These are phyloP conservation scores for Ustulina deusta DNA, from an alignment of 2,329 filamentous ascomycete genomes.

Conservation along the genomic window DNA sequence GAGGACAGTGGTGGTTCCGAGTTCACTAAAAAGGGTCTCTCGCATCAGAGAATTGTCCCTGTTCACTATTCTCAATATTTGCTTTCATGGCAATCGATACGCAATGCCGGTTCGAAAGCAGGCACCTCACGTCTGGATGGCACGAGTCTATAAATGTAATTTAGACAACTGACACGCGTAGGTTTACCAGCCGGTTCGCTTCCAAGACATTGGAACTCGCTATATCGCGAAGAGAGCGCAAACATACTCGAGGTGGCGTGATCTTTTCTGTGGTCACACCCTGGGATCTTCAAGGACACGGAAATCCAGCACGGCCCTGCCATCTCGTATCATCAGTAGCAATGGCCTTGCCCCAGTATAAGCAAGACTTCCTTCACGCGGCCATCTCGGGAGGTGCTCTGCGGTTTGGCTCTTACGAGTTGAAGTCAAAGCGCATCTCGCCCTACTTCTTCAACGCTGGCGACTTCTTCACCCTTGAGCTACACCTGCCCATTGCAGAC, in stretches of 20 bases:
- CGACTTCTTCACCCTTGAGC: slow-evolving; percentile 83
- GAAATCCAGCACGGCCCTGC: neutral
- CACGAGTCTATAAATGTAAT: slow-evolving; percentile 7
- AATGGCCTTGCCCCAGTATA: slow-evolving; percentile 71
- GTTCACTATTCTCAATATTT: neutral
- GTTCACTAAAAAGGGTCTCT: neutral
- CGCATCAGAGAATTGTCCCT: neutral
- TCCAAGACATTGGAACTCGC: neutral
- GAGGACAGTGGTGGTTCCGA: neutral
- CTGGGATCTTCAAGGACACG: neutral
- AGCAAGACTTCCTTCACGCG: slow-evolving; percentile 77
- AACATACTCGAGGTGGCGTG: neutral
- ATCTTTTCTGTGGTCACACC: neutral
- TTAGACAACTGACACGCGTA: neutral
- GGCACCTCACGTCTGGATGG: neutral
- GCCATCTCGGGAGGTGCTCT: slow-evolving; percentile 77
- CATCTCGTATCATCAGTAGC: slow-evolving; percentile 11
- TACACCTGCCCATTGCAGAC: slow-evolving; percentile 80
- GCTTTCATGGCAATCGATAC: neutral
- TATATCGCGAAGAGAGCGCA: neutral
- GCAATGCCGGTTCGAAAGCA: neutral
- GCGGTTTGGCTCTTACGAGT: slow-evolving; percentile 84
- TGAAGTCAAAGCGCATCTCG: slow-evolving; percentile 91
- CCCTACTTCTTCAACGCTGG: slow-evolving; percentile 99
- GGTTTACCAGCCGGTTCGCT: neutral